A percentile compares a stretch with the other conserved stretches of the same genome.
phyloP scores from a whole-genome alignment of 345 rosid genomes.

The Arabidopsis suecica region DNA sequence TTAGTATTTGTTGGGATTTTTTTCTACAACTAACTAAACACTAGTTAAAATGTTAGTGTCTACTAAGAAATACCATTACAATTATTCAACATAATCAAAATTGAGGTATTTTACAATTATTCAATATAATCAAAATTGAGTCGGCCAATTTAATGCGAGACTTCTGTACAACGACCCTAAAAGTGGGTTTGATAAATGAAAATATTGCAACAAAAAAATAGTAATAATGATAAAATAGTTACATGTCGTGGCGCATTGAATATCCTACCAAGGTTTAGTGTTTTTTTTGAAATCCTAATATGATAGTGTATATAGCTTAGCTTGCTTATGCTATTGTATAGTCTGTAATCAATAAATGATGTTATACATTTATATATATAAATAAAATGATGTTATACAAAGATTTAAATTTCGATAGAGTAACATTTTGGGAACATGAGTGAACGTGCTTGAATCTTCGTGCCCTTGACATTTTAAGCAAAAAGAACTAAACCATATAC shows the following conservation, averaged over 20 bases:
- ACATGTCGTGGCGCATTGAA: conserved; percentile 45
- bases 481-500: conserved; percentile 29
- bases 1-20: background rate
- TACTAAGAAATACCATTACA: background rate
- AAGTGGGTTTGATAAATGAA: conserved; percentile 33
- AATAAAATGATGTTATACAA: background rate
- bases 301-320: conserved; percentile 1
- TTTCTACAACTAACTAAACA: background rate
- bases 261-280: conserved; percentile 25
- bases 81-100: background rate
- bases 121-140: conserved; percentile 5
- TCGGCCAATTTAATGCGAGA: conserved; percentile 33
- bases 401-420: conserved; percentile 35
- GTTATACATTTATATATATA: too few relatives aligned
- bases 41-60: background rate
- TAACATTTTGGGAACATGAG: conserved; percentile 44
- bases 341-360: conserved; percentile 17
- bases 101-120: background rate
- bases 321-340: conserved; percentile 33
- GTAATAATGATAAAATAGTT: conserved; percentile 16
- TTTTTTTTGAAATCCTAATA: background rate
- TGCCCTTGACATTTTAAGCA: conserved; percentile 45
- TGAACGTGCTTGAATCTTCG: conserved; percentile 46
- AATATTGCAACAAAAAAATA: background rate
- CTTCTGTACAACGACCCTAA: conserved; percentile 36